Conservation (phyloP, 345 rosid species). For the Theobroma cacao region DNA sequence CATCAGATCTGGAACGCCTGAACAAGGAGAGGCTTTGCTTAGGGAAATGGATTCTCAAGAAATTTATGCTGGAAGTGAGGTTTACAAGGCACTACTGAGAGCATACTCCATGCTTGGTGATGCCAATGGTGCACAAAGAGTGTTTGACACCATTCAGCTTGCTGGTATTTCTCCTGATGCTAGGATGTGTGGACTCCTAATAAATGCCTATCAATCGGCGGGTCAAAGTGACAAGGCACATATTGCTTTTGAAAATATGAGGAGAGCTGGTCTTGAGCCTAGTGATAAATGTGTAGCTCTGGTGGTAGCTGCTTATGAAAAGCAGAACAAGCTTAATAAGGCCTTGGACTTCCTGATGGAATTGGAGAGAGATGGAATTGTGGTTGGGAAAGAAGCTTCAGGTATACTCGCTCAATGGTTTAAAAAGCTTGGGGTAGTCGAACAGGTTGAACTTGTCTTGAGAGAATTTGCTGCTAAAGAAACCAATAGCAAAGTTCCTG, state of each 20-base stretch:
- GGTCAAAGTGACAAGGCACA: slow-evolving; percentile 61
- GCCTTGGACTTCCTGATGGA: slow-evolving; percentile 57
- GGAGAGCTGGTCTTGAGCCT: slow-evolving; percentile 63
- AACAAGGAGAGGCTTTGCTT: slow-evolving; percentile 58
- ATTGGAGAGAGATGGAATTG: slow-evolving; percentile 53
- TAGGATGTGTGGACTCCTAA: slow-evolving; percentile 68
- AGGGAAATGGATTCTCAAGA: slow-evolving; percentile 46
- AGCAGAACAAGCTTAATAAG: slow-evolving; percentile 48
- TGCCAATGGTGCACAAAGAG: slow-evolving; percentile 68
- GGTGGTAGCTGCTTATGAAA: slow-evolving; percentile 57
- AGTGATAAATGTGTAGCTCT: slow-evolving; percentile 73
- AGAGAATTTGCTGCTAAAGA: slow-evolving; percentile 39
- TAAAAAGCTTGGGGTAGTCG: slow-evolving; percentile 62
- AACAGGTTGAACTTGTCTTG: slow-evolving; percentile 63
- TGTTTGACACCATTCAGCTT: slow-evolving; percentile 68
- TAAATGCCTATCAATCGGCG: slow-evolving; percentile 61
- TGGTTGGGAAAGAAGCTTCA: slow-evolving; percentile 66
- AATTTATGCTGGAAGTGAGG: slow-evolving; percentile 71
- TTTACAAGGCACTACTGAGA: slow-evolving; percentile 86
- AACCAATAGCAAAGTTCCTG: not conserved
- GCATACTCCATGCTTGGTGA: slow-evolving; percentile 71
- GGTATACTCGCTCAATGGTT: slow-evolving; percentile 64
- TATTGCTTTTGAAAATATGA: slow-evolving; percentile 70
- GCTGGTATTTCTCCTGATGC: slow-evolving; percentile 74
- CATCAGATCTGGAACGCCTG: slow-evolving; percentile 65